Evolutionary conservation across 169 alveolate species (phyloP).

Genomic region (Prorocentrum cordatum): DNA sequence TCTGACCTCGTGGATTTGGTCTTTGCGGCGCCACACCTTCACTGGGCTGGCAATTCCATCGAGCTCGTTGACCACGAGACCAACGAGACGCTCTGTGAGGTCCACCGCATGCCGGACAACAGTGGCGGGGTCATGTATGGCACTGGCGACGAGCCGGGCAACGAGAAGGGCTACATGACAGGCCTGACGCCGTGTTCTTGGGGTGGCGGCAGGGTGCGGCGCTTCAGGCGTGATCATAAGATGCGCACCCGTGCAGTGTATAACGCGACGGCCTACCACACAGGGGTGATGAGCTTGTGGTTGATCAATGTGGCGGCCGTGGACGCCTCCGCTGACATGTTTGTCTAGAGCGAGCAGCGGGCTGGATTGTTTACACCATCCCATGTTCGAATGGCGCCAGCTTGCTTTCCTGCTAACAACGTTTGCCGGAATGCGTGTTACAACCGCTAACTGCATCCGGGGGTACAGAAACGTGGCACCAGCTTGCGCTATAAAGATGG

Average conservation of each 20-base stretch:
- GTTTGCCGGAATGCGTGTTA: no score
- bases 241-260: constrained; percentile 23
- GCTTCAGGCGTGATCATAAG: constrained; percentile 27
- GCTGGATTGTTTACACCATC: no score
- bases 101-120: neutral
- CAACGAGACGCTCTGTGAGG: constrained; percentile 36
- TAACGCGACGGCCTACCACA: constrained; percentile 23
- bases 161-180: constrained; percentile 28
- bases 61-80: constrained; percentile 35
- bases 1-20: constrained; percentile 49
- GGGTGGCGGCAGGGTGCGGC: constrained; percentile 20
- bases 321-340: no score
- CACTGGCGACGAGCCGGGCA: constrained; percentile 34
- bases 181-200: constrained; percentile 27
- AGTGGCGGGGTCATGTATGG: constrained; percentile 41
- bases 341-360: no score
- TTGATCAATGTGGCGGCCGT: constrained; percentile 34
- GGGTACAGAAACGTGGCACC: no score
- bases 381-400: no score
- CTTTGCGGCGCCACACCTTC: constrained; percentile 44
- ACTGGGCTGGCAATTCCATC: constrained; percentile 44
- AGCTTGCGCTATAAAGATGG: no score
- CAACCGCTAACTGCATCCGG: no score
- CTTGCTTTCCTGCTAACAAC: no score
- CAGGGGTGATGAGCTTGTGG: constrained; percentile 62